Evolutionary conservation across 2,329 filamentous ascomycete species (phyloP).

Genomic region (Thermomyces lanuginosus): DNA sequence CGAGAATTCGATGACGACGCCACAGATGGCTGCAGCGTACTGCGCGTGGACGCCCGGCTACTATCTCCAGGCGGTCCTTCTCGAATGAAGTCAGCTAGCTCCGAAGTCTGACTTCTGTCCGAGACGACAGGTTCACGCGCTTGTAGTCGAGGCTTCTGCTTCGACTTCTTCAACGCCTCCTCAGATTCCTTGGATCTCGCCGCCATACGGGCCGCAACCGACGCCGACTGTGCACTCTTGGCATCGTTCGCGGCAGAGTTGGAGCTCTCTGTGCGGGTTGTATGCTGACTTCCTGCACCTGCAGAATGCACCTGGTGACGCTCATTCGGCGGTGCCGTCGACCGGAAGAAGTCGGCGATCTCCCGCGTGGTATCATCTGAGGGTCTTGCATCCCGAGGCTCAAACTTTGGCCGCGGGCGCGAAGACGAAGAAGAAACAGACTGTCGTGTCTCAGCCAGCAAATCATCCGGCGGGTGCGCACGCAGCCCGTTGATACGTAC

Average conservation of each 20-base stretch:
- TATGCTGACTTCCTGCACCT: too few species aligned
- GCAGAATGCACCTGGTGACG: too few species aligned
- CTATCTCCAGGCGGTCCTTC: conserved; percentile 59
- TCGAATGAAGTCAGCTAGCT: conserved; percentile 89
- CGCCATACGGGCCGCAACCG: conserved; percentile 1
- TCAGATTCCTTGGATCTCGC: conserved; percentile 3
- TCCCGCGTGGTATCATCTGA: conserved; percentile 58
- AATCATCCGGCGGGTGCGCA: conserved; percentile 10
- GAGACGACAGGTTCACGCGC: conserved; percentile 55
- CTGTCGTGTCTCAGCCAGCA: conserved; percentile 10
- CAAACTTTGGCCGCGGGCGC: conserved; percentile 11
- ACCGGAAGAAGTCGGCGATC: conserved; percentile 78
- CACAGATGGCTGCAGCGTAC: too few species aligned
- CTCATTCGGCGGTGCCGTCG: conserved; percentile 48
- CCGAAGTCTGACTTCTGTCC: conserved; percentile 48
- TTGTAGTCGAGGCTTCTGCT: conserved; percentile 37
- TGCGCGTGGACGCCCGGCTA: too few species aligned
- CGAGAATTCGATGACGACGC: conserved; percentile 65
- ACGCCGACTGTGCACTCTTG: conserved; percentile 7
- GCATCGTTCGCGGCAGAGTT: conserved; percentile 1
- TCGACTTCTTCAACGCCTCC: conserved; percentile 8
- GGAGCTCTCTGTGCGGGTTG: conserved; percentile 2
- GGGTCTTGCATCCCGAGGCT: conserved; percentile 57
- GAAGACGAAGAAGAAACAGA: conserved; percentile 7
- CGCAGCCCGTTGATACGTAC: conserved; percentile 6